phyloP scores from a whole-genome alignment of 169 alveolate species.

The Neospora caninum region DNA sequence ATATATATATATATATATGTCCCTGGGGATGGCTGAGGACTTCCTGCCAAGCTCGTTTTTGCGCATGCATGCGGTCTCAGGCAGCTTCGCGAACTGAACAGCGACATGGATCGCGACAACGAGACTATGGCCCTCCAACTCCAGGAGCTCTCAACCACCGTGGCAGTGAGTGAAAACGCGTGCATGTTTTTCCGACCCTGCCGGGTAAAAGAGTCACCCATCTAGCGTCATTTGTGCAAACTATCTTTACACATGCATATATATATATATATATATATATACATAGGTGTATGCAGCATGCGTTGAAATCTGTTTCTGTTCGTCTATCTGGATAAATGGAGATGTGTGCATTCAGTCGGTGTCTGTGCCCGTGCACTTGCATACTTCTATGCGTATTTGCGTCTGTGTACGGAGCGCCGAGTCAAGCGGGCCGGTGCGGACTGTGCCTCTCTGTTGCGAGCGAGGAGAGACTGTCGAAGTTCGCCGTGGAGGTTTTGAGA shows the following conservation, averaged over 20 bases:
- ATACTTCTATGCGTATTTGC: background rate
- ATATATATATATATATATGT: background rate
- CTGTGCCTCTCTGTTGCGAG: too few relatives aligned
- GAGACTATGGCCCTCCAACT: slow-evolving; percentile 73
- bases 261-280: slow-evolving; percentile 14
- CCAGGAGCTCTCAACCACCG: slow-evolving; percentile 68
- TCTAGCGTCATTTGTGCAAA: background rate
- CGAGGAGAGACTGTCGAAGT: too few relatives aligned
- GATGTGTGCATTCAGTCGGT: too few relatives aligned
- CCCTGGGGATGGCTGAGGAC: too few relatives aligned
- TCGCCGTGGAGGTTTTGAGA: too few relatives aligned
- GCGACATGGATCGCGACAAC: slow-evolving; percentile 76
- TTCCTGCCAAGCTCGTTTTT: too few relatives aligned
- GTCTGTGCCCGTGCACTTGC: too few relatives aligned
- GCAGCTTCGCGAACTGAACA: slow-evolving; percentile 73
- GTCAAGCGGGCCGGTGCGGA: too few relatives aligned
- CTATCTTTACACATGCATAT: background rate
- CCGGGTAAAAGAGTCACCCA: too few relatives aligned
- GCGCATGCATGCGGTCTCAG: slow-evolving; percentile 42
- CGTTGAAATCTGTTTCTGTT: too few relatives aligned
- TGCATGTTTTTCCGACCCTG: too few relatives aligned
- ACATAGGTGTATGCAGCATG: background rate
- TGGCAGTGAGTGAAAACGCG: slow-evolving; percentile 44
- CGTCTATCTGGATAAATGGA: background rate
- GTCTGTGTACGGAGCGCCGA: too few relatives aligned